Evolutionary conservation across 306 rosid genomes (phyloP), one percentile per base, ranked within the genome.

Genomic region (Vicia sativa): DNA sequence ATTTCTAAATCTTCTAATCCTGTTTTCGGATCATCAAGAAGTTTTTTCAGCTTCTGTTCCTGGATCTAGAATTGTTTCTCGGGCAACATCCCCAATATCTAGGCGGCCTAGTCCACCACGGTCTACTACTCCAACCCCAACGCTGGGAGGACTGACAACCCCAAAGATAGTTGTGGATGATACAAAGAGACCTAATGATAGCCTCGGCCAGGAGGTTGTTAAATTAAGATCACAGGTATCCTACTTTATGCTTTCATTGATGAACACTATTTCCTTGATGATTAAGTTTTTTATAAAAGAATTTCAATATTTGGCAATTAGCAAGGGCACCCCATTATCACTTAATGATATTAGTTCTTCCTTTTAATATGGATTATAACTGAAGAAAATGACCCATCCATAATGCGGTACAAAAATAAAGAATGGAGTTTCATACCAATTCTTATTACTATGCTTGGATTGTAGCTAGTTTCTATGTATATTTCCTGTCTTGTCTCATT

Each of bases 31-130:
- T 86, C 98, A 45, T 92, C 98, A 15, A 92, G 80, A 92, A 92
- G 86, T 92, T 89, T 73, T 92, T 82, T 90, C 98, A 65, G 98
- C 98, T 73, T 92, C 98, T 72, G 96, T 92, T 73, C 98, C 98
- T 70, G 98, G 98, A 81, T 92, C 98, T 50, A 92, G 98, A 86
- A 92, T 92, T 80, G 96, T 90, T 78, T 92, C 98, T 48, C 89
- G 98, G 70, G 96, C 96, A 67, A 92, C 98, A 74, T 89, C 96
- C 67, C 98, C 98, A 58, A 86, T 92, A 76, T 92, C 98, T 45
- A 89, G 98, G 82, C 88, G 96, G 28, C 86, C 96, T 35, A 92
- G 98, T 83, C 98, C 98, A 44, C 98, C 96, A 23, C 98, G 98
- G 64, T 89, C 98, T 74, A 92, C 98, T 25, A 92, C 98, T 45